Conservation (phyloP, 2,329 filamentous ascomycete species). For the Ophiocordyceps camponoti-rufipedis region DNA sequence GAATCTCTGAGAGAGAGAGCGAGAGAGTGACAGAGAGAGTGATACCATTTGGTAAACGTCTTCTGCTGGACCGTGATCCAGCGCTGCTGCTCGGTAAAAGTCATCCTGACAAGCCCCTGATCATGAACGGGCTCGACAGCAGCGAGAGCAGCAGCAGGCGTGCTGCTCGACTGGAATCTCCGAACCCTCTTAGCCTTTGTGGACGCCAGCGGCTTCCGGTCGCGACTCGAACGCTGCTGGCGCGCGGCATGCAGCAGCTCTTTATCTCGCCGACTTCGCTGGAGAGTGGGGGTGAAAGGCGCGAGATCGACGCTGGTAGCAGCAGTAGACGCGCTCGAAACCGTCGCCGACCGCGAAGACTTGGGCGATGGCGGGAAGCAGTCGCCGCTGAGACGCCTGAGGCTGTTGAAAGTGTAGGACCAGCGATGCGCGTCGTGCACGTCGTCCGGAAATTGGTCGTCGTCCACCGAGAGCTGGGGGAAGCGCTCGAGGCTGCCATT, state of each 20-base stretch:
- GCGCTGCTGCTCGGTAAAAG: constrained; percentile 43
- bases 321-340: constrained; percentile 6
- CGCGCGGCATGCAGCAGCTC: constrained; percentile 31
- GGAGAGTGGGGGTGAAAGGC: constrained; percentile 9
- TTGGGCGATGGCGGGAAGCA: not conserved
- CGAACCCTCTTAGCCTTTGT: constrained; percentile 4
- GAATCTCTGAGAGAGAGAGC: not conserved
- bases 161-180: constrained; percentile 15
- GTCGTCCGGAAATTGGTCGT: constrained; percentile 7
- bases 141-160: constrained; percentile 22
- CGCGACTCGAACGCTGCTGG: constrained; percentile 24
- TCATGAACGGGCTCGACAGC: constrained; percentile 30
- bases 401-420: not conserved
- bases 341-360: constrained; percentile 1
- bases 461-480: constrained; percentile 17
- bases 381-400: not conserved
- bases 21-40: not conserved
- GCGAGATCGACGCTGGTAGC: constrained; percentile 9
- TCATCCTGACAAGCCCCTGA: constrained; percentile 38
- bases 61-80: constrained; percentile 84
- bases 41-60: constrained; percentile 86
- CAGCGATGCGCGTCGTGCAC: not conserved
- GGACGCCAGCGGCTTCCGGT: constrained; percentile 8
- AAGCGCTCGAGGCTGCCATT: constrained; percentile 15
- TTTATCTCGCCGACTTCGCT: constrained; percentile 25